phyloP scores from a whole-genome alignment of 2,329 filamentous ascomycete genomes.

The Penicillium sp. region DNA sequence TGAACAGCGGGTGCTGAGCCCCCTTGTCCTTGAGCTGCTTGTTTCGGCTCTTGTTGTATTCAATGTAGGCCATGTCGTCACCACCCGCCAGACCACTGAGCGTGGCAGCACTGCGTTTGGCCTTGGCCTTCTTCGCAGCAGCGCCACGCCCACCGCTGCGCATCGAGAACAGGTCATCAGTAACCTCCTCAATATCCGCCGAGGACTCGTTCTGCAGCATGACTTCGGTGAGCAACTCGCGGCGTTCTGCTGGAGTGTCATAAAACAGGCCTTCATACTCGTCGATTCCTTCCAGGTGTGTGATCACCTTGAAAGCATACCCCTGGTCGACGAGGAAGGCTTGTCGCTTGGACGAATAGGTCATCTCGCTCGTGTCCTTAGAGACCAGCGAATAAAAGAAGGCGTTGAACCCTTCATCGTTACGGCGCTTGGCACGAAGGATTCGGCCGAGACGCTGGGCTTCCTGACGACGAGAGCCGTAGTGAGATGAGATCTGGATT shows the following conservation, averaged over 20 bases:
- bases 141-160: slow-evolving; percentile 48
- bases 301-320: slow-evolving; percentile 99
- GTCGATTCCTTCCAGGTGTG: slow-evolving; percentile 88
- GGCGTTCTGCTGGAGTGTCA: slow-evolving; percentile 73
- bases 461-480: slow-evolving; percentile 94
- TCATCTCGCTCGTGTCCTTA: slow-evolving; percentile 98
- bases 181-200: slow-evolving; percentile 69
- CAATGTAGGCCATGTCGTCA: slow-evolving; percentile 95
- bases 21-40: slow-evolving; percentile 66
- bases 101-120: slow-evolving; percentile 78
- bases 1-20: slow-evolving; percentile 64
- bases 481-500: slow-evolving; percentile 97
- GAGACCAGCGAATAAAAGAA: slow-evolving; percentile 98
- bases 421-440: slow-evolving; percentile 88
- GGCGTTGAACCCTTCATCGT: slow-evolving; percentile 97
- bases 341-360: slow-evolving; percentile 92
- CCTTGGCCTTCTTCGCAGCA: slow-evolving; percentile 55
- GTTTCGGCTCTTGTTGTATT: slow-evolving; percentile 74
- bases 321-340: slow-evolving; percentile 97
- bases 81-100: slow-evolving; percentile 86
- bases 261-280: slow-evolving; percentile 79
- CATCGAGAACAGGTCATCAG: slow-evolving; percentile 67
- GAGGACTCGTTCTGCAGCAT: slow-evolving; percentile 82
- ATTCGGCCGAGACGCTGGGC: slow-evolving; percentile 92
- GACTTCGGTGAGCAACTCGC: slow-evolving; percentile 85